Evolutionary conservation across 495 filamentous ascomycete genomes (phyloP), one percentile per base, ranked within the genome.

Genomic region (Hyaloscypha hepaticicola): DNA sequence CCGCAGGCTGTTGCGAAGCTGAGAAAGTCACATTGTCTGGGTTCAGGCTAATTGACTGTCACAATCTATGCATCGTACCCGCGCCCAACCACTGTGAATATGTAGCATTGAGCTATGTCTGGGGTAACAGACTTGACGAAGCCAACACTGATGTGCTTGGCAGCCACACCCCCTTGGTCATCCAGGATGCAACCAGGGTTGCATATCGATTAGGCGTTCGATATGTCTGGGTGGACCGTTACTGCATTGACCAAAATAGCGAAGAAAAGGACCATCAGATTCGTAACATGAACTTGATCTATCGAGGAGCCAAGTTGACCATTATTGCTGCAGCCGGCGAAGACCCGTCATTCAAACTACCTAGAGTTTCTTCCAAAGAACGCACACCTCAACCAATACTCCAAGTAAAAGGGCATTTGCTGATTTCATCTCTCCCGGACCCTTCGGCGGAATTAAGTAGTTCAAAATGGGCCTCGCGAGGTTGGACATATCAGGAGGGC

Each of bases 221-320:
- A 28, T 61, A 61, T 29, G 41, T 61, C 3, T 61, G 58, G 58
- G 22, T 61, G 8, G 58, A 61, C 19, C 51, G 41, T 2, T 5
- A 51, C 25, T 61, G 58, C 19, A 61, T 61, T 41, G n/a, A n/a
- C n/a, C 58, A 61, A n/a, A 41, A 61, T 27, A 52, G 5, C 8
- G 21, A 24, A 3, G 50, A 52, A 9, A 56, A 56, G 53, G 34
- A 48, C 21, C 11, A 45, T 5, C 58, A 65, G 12, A 67, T 73
- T 14, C 3, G 27, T 6, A 59, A 60, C 9, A 75, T 75, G 73
- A 64, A 66, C n/a, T 24, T 29, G 9, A 66, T 75, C 41, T 74
- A 75, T 45, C 55, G 53, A 24, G 52, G 71, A 7, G 67, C 72
- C 12, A 58, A 31, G 16, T 27, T 71, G 19, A 74, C 73, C 2